Evolutionary conservation across 371 early-diverging fungal genomes (phyloP).

Genomic region (Rhizomucor miehei): DNA sequence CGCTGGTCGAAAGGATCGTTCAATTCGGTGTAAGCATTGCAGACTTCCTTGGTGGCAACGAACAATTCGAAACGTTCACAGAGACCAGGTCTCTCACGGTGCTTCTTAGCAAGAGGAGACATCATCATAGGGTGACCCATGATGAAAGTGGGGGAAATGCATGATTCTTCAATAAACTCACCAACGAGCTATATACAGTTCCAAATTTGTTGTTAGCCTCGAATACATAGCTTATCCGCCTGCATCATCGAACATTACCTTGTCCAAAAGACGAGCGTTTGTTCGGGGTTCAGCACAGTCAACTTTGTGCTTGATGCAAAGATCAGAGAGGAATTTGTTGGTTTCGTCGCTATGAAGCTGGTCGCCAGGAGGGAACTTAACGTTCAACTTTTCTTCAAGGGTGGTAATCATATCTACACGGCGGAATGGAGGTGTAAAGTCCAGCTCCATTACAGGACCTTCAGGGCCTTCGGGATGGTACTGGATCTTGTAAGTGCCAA

Average conservation of each 20-base stretch:
- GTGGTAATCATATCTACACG: conserved; percentile 94
- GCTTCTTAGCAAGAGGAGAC: conserved; percentile 99
- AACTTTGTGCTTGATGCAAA: conserved; percentile 91
- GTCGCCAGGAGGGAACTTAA: conserved; percentile 89
- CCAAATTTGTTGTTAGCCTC: no score
- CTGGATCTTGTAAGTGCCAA: conserved; percentile 84
- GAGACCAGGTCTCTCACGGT: conserved; percentile 88
- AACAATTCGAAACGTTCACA: conserved; percentile 99
- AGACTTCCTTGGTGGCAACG: conserved; percentile 98
- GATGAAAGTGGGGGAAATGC: conserved; percentile 97
- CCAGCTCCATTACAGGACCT: conserved; percentile 77
- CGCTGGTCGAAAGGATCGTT: conserved; percentile 99
- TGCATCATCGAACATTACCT: conserved; percentile 25
- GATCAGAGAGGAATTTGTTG: conserved; percentile 85
- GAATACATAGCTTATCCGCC: no score
- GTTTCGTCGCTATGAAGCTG: conserved; percentile 81
- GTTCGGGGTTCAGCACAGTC: conserved; percentile 96
- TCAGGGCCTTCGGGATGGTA: conserved; percentile 94
- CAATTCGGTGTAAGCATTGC: conserved; percentile 98
- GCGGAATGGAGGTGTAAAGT: conserved; percentile 98
- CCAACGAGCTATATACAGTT: conserved; percentile 78
- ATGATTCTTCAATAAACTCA: conserved; percentile 94
- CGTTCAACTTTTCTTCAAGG: conserved; percentile 86
- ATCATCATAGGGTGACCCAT: conserved; percentile 98
- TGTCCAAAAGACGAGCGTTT: conserved; percentile 95